Base-by-base conservation (phyloP, 495 filamentous ascomycete genomes). In the Clavariopsis aquatica region DNA sequence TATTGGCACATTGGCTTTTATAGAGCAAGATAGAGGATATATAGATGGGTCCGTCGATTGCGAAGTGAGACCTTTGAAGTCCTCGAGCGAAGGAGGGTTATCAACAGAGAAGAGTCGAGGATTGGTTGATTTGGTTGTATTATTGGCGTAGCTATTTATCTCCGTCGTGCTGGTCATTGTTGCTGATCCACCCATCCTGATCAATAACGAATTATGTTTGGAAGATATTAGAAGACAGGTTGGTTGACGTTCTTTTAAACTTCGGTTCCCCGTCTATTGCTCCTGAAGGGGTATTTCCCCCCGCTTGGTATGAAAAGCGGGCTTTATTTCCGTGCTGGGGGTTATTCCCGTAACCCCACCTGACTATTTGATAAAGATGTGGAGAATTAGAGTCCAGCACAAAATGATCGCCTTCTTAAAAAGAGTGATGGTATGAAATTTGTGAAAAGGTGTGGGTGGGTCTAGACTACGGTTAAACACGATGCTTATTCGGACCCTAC, bases 1-100 rank as follows among this genome's bases (percentile, higher is more conserved):
- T 73, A 84, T 78, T 13, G 83, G 82, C 49, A 85, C 76, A 64
- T 83, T 83, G 23, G 70, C 70, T 26, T 73, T 34, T 23, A 84
- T 70, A 2, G 69, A 61, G 23, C 52, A 55, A 0, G 81, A 74
- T 2, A 82, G 76, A 1, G 80, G 80, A 68, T 83, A 84, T 26
- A 73, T 13, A 52, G 49, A 23, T 73, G 38, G 2, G 2, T 9
- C 57, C 46, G 75, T 72, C 10, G 63, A 72, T 62, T 76, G 77
- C 15, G 77, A 75, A 57, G 76, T 81, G 57, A 84, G 75, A 7
- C 60, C 52, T 46, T 77, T 74, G 65, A 85, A 80, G 15, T 47
- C 66, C 28, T 57, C 24, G 0, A 76, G 61, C 7, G 71, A 73
- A 3, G 74, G 72, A 17, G 60, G 41, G 3, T 62, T 52, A 7